Evolutionary conservation across 164 flowering plant genomes (phyloP).

Genomic region (Kingdonia uniflora): DNA sequence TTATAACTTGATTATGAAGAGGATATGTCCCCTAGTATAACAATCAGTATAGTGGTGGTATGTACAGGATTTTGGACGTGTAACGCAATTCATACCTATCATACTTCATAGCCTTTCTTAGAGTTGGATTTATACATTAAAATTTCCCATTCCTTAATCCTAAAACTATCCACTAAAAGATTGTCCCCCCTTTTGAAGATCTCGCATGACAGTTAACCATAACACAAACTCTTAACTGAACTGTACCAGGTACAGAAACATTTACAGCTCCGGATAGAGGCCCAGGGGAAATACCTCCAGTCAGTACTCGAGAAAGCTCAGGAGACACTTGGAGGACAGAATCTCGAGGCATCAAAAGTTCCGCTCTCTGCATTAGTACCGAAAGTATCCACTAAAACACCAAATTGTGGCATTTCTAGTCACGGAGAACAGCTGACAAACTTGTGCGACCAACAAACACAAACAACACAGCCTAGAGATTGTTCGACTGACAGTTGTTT

Average conservation of each 20-base stretch:
- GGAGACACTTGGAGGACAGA: slow-evolving; percentile 76
- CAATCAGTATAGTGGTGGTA: too few relatives aligned
- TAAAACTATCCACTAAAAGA: too few relatives aligned
- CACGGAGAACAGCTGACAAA: slow-evolving; percentile 40
- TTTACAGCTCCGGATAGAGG: slow-evolving; percentile 82
- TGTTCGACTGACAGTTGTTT: slow-evolving; percentile 73
- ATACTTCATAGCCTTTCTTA: too few relatives aligned
- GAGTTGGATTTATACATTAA: too few relatives aligned
- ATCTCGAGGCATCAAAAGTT: slow-evolving; percentile 66
- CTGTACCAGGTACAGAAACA: slow-evolving; percentile 68
- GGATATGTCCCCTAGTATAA: too few relatives aligned
- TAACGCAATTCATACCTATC: too few relatives aligned
- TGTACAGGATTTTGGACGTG: too few relatives aligned
- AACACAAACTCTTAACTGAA: slow-evolving; percentile 11
- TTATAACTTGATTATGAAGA: too few relatives aligned
- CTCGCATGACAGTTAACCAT: too few relatives aligned
- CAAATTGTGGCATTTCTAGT: slow-evolving; percentile 36
- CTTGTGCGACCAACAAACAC: slow-evolving; percentile 42
- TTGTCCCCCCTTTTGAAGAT: too few relatives aligned
- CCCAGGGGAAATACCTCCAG: slow-evolving; percentile 87
- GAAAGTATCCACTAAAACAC: slow-evolving; percentile 61
- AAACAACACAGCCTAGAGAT: slow-evolving; percentile 38
- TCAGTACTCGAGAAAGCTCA: slow-evolving; percentile 85
- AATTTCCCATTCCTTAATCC: too few relatives aligned
- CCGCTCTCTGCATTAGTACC: slow-evolving; percentile 73